Evolutionary conservation across 257 asterid species (phyloP).

Genomic region (Hygrophila difformis): DNA sequence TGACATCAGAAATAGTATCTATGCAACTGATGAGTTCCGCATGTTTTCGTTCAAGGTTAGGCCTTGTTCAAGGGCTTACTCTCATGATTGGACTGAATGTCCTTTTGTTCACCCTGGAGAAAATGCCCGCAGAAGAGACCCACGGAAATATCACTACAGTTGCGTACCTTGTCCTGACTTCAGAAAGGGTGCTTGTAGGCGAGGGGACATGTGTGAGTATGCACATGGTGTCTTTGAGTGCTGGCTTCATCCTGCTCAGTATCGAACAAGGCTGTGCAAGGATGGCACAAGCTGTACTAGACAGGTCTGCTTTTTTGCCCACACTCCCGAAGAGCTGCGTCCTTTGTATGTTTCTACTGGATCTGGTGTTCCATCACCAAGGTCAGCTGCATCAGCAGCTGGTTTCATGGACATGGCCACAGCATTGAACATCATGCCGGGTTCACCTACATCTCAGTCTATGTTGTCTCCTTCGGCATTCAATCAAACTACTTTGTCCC

Average conservation of each 20-base stretch:
- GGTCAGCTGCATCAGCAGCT: constrained; percentile 68
- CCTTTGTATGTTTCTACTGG: constrained; percentile 87
- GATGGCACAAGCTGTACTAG: constrained; percentile 81
- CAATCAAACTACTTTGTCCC: constrained; percentile 55
- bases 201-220: constrained; percentile 98
- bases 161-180: constrained; percentile 99
- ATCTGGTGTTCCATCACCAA: constrained; percentile 85
- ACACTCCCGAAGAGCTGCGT: constrained; percentile 82
- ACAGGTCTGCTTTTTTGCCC: constrained; percentile 90
- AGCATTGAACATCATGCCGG: constrained; percentile 63
- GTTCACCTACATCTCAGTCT: constrained; percentile 72
- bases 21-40: constrained; percentile 83
- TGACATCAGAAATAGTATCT: constrained; percentile 76
- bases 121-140: constrained; percentile 93
- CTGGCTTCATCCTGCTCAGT: constrained; percentile 99
- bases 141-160: constrained; percentile 85
- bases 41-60: constrained; percentile 91
- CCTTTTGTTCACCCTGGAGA: constrained; percentile 98
- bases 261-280: constrained; percentile 78
- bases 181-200: constrained; percentile 82
- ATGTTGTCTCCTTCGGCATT: constrained; percentile 68
- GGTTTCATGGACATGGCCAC: constrained; percentile 92
- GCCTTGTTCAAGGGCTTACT: constrained; percentile 95
- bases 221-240: constrained; percentile 98
- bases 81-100: constrained; percentile 98